Percentiles rank a stretch among this genome's conserved stretches.
phyloP scores from a whole-genome alignment of 208 protist genomes.

The Lotmaria passim region DNA sequence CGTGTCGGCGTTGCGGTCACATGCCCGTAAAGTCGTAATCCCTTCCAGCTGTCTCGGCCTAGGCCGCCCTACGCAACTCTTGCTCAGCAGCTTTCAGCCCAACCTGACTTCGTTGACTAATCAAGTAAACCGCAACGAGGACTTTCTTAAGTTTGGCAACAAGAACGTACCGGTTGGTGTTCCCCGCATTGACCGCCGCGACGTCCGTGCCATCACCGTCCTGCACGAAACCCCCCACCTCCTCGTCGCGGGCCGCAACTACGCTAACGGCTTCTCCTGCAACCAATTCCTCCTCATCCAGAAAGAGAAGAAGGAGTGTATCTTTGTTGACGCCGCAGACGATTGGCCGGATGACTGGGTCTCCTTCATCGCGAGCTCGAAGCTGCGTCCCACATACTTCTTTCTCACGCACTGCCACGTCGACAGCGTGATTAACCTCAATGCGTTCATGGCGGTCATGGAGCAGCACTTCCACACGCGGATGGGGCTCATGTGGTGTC shows the following conservation, averaged over 20 bases:
- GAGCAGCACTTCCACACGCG: constrained; percentile 47
- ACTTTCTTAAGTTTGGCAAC: constrained; percentile 75
- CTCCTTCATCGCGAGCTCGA: constrained; percentile 71
- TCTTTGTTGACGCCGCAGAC: constrained; percentile 88
- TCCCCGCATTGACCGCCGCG: constrained; percentile 70
- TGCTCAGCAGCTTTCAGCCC: constrained; percentile 56
- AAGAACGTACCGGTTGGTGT: constrained; percentile 48
- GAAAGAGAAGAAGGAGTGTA: constrained; percentile 66
- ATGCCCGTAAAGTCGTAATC: background rate
- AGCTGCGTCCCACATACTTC: constrained; percentile 67
- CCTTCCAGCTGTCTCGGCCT: background rate
- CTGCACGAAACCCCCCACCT: constrained; percentile 87
- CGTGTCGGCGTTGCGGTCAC: background rate
- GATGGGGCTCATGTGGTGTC: constrained; percentile 80
- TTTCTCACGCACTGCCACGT: constrained; percentile 92
- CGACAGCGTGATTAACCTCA: constrained; percentile 87
- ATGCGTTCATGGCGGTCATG: constrained; percentile 70
- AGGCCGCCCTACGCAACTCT: constrained; percentile 24
- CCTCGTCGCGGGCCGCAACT: constrained; percentile 76
- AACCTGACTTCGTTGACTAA: constrained; percentile 90
- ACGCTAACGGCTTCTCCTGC: constrained; percentile 80
- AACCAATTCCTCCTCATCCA: constrained; percentile 89
- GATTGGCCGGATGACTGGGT: constrained; percentile 93
- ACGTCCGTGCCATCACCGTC: constrained; percentile 70
- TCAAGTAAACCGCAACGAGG: constrained; percentile 72